These are phyloP conservation scores for Perkinsus olseni DNA, from an alignment of 169 alveolate species.

Conservation along the genomic window DNA sequence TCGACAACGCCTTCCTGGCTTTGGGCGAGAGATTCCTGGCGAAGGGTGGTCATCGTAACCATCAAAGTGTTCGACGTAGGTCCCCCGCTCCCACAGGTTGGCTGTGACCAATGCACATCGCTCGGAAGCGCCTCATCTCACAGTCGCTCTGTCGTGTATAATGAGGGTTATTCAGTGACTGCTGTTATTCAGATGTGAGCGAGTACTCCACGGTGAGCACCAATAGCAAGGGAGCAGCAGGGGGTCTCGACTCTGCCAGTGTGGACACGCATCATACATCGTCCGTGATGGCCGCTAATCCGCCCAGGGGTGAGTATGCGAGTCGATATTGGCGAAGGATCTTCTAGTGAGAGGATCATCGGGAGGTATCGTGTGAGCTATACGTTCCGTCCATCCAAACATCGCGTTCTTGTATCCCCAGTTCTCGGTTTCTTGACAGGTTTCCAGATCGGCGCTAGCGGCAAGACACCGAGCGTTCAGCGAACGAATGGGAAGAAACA, in stretches of 20 bases:
- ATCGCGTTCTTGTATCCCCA: not conserved
- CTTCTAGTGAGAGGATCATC: too few species aligned
- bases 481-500: not conserved
- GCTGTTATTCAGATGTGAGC: not conserved
- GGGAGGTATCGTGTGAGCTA: too few species aligned
- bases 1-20: conserved; percentile 13
- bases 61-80: not conserved
- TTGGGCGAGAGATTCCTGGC: not conserved
- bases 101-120: too few species aligned
- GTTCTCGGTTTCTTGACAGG: not conserved
- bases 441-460: not conserved
- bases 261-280: not conserved
- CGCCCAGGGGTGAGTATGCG: not conserved
- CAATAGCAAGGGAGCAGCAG: not conserved
- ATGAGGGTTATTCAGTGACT: not conserved
- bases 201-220: not conserved
- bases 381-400: too few species aligned
- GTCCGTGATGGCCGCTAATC: not conserved
- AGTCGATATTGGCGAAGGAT: not conserved
- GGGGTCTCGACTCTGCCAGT: not conserved
- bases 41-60: not conserved
- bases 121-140: too few species aligned
- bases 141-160: too few species aligned
- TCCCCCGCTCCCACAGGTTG: too few species aligned
- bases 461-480: not conserved